Conservation (phyloP, 2,329 filamentous ascomycete species). For the Ophiosphaerella korrae region DNA sequence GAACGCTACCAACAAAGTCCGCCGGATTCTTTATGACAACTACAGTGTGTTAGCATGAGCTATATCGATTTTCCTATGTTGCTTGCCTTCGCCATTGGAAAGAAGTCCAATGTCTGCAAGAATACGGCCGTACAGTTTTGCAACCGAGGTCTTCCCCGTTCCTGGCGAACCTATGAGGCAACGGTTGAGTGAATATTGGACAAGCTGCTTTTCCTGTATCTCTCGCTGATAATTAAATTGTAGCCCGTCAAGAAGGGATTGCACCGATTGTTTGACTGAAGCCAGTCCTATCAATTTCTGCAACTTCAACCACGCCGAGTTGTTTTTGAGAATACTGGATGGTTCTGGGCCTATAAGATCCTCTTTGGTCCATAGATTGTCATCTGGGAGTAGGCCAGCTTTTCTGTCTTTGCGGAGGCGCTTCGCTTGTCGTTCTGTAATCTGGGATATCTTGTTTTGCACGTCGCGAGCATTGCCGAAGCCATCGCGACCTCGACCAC, state of each 20-base stretch:
- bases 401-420: constrained; percentile 59
- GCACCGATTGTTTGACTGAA: constrained; percentile 66
- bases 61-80: background rate
- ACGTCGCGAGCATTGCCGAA: constrained; percentile 76
- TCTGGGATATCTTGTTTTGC: constrained; percentile 63
- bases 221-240: constrained; percentile 70
- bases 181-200: constrained; percentile 68
- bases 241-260: constrained; percentile 64
- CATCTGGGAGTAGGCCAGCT: constrained; percentile 54
- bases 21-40: constrained; percentile 74
- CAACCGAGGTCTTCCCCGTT: constrained; percentile 77
- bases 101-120: constrained; percentile 70
- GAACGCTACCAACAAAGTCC: constrained; percentile 68
- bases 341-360: constrained; percentile 76
- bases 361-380: constrained; percentile 65
- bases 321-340: constrained; percentile 56
- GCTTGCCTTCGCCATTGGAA: constrained; percentile 68
- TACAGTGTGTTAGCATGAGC: constrained; percentile 28
- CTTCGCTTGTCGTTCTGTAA: constrained; percentile 64
- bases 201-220: constrained; percentile 61
- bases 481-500: constrained; percentile 65
- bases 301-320: constrained; percentile 63
- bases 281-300: constrained; percentile 63
- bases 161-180: constrained; percentile 75
- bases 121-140: constrained; percentile 72